Conservation (phyloP, 2,329 filamentous ascomycete genomes). For the Chalaropsis thielavioides region DNA sequence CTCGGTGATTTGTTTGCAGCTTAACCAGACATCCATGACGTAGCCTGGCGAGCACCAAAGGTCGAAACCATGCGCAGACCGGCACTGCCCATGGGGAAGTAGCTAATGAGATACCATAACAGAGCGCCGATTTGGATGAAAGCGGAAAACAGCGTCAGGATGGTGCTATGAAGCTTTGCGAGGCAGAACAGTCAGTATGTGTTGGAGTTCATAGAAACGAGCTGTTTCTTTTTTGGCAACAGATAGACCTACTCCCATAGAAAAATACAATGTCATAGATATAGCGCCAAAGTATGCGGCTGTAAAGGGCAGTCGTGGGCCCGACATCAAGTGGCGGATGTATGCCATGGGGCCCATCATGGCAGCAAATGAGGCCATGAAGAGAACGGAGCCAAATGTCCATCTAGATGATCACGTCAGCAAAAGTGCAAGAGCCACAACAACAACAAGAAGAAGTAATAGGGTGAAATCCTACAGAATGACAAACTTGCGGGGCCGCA, state of each 20-base stretch:
- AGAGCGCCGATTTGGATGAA: conserved; percentile 72
- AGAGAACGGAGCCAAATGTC: conserved; percentile 82
- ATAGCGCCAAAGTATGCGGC: conserved; percentile 92
- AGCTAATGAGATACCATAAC: conserved; percentile 88
- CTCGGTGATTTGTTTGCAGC: not conserved
- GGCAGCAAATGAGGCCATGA: conserved; percentile 82
- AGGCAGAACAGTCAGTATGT: not conserved
- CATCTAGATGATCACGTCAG: conserved; percentile 44
- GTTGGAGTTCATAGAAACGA: not conserved
- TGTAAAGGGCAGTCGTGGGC: conserved; percentile 77
- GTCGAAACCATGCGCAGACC: conserved; percentile 74
- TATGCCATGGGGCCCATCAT: conserved; percentile 86
- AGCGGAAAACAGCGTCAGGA: conserved; percentile 73
- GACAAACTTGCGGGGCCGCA: conserved; percentile 84
- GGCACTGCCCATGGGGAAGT: conserved; percentile 91
- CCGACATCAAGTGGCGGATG: conserved; percentile 67
- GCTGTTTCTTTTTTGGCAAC: not conserved
- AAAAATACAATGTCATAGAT: conserved; percentile 76
- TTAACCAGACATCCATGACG: conserved; percentile 74
- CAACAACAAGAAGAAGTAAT: not conserved
- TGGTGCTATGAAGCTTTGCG: conserved; percentile 59
- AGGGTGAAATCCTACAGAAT: conserved; percentile 59
- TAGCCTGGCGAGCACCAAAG: conserved; percentile 71
- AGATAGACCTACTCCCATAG: conserved; percentile 64
- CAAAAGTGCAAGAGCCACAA: not conserved